Evolutionary conservation across 768 basidiomycete species (phyloP), one percentile per base, ranked within the genome.

Genomic region (Suillus lakei): DNA sequence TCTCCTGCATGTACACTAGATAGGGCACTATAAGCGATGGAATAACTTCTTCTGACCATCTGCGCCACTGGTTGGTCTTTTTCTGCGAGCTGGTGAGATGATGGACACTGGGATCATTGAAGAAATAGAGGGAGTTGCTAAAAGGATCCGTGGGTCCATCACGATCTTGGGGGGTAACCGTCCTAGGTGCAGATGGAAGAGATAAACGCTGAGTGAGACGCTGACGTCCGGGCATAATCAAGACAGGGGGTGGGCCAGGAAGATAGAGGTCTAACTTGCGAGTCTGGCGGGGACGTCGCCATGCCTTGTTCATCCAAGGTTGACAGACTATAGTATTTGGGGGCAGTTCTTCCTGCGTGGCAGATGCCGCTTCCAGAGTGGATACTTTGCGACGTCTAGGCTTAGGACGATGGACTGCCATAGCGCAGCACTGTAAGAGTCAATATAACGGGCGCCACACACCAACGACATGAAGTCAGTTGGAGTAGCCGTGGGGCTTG

Each of bases 1-100:
- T 38, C 21, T 59, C 38, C 13, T 43, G 58, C 15, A 59, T 23
- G 26, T 58, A 58, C 1, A 10, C 3, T 59, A 59, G 58, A 59
- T 59, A 59, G 34, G 58, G 58, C 36, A 59, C 58, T 23, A 59
- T 38, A 23, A 62, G 43, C 4, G 12, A 46, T 12, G 46, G 61
- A 46, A 62, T 44, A 21, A 62, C 41, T 4, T 62, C 61, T 18
- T 41, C 34, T 9, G 61, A 26, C 61, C 46, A 62, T 41, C 41
- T 41, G 23, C 41, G 5, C 61, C 61, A 62, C 26, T 62, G 61
- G 16, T 62, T 62, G 7, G 23, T 28, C 41, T n/a, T 51, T 48
- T 62, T 62, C 61, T 62, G 61, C 15, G 13, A 32, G 46, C 61
- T 34, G 46, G 39, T 51, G 56, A 58, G 56, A 58, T 30, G 32